Evolutionary conservation across 2,329 filamentous ascomycete species (phyloP), one percentile per base, ranked within the genome.

Genomic region (Xylariomycetidae sp.): DNA sequence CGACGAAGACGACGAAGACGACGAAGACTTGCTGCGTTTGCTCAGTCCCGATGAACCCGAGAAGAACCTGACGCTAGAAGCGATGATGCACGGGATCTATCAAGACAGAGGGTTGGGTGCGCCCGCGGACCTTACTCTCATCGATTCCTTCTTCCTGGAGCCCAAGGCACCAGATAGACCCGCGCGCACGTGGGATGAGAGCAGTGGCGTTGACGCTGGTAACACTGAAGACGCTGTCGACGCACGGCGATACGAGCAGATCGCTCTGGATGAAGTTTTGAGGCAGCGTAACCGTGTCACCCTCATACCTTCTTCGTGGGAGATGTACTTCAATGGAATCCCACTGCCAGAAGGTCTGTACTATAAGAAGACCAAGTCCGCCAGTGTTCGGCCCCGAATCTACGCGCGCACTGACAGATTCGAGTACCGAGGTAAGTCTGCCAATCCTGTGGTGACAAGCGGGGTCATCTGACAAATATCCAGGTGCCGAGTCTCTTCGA

Each of bases 271-370:
- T 35, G 37, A 43, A 14, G 44, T 56, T 19, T 28, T 57, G 9
- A 54, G 49, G 16, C 47, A 42, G 12, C 49, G 50, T 25, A 44
- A 53, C 23, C 40, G 53, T 36, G 54, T 48, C 20, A 46, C 50
- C 3, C 39, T 56, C n/a, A 49, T 57, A 45, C 53, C 53, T 13
- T 46, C 49, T 6, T 52, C 48, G 22, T 58, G 54, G 54, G 43
- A 34, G 39, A 47, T 54, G 44, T 46, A 53, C 37, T 51, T 58
- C 31, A 45, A 44, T 26, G 53, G 54, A 13, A 47, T 53, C 23
- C 53, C 53, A 25, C 36, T 56, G 14, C 52, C 54, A 5, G 44
- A 54, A 17, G 43, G 44, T 13, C 40, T 58, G 15, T 58, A 53
- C 37, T 58, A 57, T 28, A 19, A 34, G 25, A 43, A 51, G 34